phyloP scores from a whole-genome alignment of 164 flowering plant genomes.

The Tetracentron sinense region DNA sequence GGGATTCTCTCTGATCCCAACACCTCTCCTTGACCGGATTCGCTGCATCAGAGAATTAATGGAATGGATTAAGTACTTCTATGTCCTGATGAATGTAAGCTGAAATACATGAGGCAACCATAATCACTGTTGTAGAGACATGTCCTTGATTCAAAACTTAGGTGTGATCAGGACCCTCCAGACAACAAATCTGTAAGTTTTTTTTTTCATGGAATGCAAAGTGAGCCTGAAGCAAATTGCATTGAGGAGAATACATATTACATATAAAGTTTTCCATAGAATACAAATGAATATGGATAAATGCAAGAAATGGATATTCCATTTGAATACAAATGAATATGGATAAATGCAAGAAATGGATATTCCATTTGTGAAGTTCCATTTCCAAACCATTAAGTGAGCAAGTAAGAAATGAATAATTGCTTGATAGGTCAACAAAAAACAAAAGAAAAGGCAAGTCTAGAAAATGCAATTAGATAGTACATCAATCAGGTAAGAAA shows the following conservation, averaged over 20 bases:
- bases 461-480: too few relatives aligned
- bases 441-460: too few relatives aligned
- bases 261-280: not conserved
- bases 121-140: not conserved
- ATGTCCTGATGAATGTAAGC: not conserved
- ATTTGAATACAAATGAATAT: too few relatives aligned
- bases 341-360: not conserved
- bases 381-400: too few relatives aligned
- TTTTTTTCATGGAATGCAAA: not conserved
- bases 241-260: not conserved
- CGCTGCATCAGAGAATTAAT: slow-evolving; percentile 5
- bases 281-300: too few relatives aligned
- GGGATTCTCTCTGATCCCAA: slow-evolving; percentile 81
- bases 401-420: not conserved
- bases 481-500: too few relatives aligned
- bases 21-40: slow-evolving; percentile 53
- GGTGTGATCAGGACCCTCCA: not conserved
- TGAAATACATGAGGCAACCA: not conserved
- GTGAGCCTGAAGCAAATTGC: not conserved
- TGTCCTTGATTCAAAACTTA: not conserved
- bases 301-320: not conserved
- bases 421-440: too few relatives aligned
- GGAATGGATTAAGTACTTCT: not conserved
- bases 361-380: not conserved
- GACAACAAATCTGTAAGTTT: not conserved